Conservation (phyloP, 2,329 filamentous ascomycete species). For the Clonostachys solani region DNA sequence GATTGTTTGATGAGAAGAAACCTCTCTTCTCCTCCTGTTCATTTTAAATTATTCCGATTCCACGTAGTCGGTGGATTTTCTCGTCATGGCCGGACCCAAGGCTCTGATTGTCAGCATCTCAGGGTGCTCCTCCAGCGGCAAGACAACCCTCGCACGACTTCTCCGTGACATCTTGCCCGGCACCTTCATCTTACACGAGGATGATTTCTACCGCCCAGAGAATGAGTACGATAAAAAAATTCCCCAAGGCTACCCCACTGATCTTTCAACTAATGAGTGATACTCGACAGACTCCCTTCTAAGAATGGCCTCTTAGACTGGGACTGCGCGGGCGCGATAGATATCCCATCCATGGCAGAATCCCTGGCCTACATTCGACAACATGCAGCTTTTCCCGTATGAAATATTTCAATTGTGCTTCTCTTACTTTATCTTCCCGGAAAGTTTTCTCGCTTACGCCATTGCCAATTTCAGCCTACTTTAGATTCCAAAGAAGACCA, state of each 20-base stretch:
- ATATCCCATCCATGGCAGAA: conserved; percentile 62
- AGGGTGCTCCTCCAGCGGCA: conserved; percentile 88
- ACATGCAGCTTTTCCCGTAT: conserved; percentile 61
- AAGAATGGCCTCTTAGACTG: conserved; percentile 72
- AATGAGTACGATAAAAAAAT: conserved; percentile 45
- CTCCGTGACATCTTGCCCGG: conserved; percentile 76
- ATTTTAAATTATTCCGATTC: neutral
- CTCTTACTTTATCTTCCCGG: conserved; percentile 23
- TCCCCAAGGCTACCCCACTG: neutral
- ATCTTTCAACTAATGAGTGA: neutral
- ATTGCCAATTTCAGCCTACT: conserved; percentile 10
- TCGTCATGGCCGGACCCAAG: conserved; percentile 27
- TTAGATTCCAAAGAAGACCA: conserved; percentile 47
- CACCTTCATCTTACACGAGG: conserved; percentile 84
- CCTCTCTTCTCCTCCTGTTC: too few species aligned
- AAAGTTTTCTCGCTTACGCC: conserved; percentile 29
- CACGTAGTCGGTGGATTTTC: too few species aligned
- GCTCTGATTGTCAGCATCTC: conserved; percentile 75
- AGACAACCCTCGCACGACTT: conserved; percentile 86
- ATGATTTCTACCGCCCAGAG: conserved; percentile 92
- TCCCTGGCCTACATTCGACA: conserved; percentile 67
- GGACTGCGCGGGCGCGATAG: conserved; percentile 81
- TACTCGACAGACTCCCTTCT: conserved; percentile 40
- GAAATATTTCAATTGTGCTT: conserved; percentile 14
- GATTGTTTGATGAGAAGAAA: too few species aligned